Base-by-base conservation (phyloP, 768 basidiomycete species). In the Hericium alpestre region DNA sequence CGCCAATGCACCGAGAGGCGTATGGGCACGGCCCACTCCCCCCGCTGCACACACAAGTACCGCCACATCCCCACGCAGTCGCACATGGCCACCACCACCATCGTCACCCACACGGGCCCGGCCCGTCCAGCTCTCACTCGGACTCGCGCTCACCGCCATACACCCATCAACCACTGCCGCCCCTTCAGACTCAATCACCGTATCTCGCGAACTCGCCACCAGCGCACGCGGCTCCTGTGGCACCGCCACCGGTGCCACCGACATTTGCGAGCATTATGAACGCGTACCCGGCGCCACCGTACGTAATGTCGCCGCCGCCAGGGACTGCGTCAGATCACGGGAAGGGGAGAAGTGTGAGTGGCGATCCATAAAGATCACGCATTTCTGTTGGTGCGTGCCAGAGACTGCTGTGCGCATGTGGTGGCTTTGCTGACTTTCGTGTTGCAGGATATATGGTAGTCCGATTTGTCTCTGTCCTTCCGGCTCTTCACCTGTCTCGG, bases 211-310 rank as follows among this genome's bases (percentile, higher is more conserved):
- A 62, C 8, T 62, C 66, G 43, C 65, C 68, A 47, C 66, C 65
- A 48, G 62, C 62, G 25, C 56, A 25, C 56, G 1, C 57, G 60
- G 51, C 56, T 32, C 32, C 32, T 10, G 32, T 32, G 32, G 56
- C 65, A 37, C 63, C 70, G 22, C 68, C 67, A 20, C 61, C 72
- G 0, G 71, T 78, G 9, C 76, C 81, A 2, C 71, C 82, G 25
- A 78, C 82, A 54, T 79, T 86, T 65, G 86, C 82, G 38, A 81
- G 78, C 58, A 84, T 87, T 60, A 81, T 87, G 83, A 80, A 83
- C 62, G 83, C 83, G n/a, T 85, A 84, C 66, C 76, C 81, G 9
- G 66, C 71, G 1, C 67, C 68, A 32, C 66, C 70, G 12, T 60
- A 55, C 38, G 59, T 63, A 16, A 59, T 65, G 11, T 64, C 66